Base-by-base conservation (phyloP, 106 monocot species). In the Acorus calamus region DNA sequence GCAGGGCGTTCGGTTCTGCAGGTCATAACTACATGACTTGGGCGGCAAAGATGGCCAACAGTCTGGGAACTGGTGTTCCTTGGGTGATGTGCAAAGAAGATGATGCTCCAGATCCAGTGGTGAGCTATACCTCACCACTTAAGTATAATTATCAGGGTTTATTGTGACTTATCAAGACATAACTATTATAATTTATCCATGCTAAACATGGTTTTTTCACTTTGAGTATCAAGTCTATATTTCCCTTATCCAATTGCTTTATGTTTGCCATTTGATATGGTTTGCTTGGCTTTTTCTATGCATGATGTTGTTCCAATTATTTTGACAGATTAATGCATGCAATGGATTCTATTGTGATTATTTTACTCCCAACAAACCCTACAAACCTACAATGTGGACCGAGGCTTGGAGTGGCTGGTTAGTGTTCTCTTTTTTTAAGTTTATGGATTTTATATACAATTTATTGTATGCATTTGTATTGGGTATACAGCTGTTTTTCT, bases 381-480 rank as follows among this genome's bases (percentile, higher is more conserved):
- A 89, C 69, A 94, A 94, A 73, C 94, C 94, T 28, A 80, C 59
- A 47, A 79, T 94, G 77, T 94, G 94, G 94, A 89, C 94, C 64
- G 94, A 94, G 84, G 94, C 94, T 63, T 94, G 94, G 94, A 94
- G 84, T 80, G 94, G 89, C 55, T 94, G 94, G 94, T 94, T 77
- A 61, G 68, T 76, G 71, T n/a, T 42, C 69, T 64, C 45, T 49
- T 13, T 3, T 42, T 10, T 49, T 4, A 2, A 12, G 12, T 8
- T 43, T 59, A 11, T 6, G 46, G n/a, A 68, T 49, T 13, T 11
- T n/a, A 3, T 47, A 13, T 9, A 13, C 4, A 11, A 41, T 11
- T 63, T 47, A 1, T 28, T 28, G 28, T 28, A 28, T 28, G 28
- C 28, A 28, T 28, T 28, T 28, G 28, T 28, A 28, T 28, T 28